These are phyloP conservation scores for Podila epicladia DNA, from an alignment of 192 early-diverging fungal genomes.

Conservation along the genomic window DNA sequence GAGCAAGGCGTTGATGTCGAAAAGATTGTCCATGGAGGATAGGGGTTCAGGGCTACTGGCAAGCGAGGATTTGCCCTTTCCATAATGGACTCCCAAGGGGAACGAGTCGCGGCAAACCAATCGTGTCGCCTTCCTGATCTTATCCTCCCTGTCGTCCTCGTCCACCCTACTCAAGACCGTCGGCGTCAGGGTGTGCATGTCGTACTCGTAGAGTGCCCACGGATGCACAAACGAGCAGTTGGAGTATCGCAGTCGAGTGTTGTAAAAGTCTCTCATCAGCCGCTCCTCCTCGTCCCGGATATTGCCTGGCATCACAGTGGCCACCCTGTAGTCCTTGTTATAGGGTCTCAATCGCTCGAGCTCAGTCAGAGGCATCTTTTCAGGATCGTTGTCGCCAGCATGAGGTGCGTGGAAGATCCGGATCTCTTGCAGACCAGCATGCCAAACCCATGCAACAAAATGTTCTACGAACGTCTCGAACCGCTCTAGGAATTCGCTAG, in stretches of 20 bases:
- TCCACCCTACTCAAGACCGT: neutral
- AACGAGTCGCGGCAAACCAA: conserved; percentile 28
- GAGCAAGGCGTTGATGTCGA: neutral
- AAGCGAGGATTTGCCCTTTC: neutral
- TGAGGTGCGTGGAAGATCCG: conserved; percentile 31
- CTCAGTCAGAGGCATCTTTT: conserved; percentile 14
- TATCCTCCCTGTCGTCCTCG: conserved; percentile 10
- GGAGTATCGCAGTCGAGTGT: conserved; percentile 24
- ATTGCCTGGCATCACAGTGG: conserved; percentile 24
- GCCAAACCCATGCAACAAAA: conserved; percentile 41
- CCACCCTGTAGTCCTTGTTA: conserved; percentile 6
- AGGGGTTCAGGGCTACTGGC: no score
- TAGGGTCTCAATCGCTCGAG: conserved; percentile 29
- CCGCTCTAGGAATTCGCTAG: conserved; percentile 18
- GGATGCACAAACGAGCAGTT: conserved; percentile 43
- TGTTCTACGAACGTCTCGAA: conserved; percentile 45
- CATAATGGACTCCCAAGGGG: conserved; percentile 23
- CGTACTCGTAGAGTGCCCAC: conserved; percentile 36
- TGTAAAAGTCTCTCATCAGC: conserved; percentile 30
- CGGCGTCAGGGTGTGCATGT: conserved; percentile 20
- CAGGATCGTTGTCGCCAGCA: neutral
- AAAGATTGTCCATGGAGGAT: no score
- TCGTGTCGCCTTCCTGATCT: conserved; percentile 16
- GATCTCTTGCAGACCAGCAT: conserved; percentile 29
- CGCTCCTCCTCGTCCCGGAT: conserved; percentile 22